phyloP scores from a whole-genome alignment of 169 alveolate genomes.

The Plasmodium sp. region DNA sequence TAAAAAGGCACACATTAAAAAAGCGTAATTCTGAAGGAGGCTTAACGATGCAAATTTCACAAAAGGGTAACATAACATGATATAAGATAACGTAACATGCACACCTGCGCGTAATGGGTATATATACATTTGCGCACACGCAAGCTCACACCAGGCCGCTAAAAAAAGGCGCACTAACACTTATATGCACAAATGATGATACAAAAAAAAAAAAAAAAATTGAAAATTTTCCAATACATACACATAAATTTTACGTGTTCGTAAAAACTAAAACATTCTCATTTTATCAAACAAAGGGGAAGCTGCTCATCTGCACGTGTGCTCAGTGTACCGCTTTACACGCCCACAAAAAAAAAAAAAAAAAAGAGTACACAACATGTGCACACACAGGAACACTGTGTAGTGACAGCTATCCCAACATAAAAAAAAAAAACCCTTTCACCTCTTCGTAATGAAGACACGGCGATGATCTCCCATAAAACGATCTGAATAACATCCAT shows the following conservation, averaged over 20 bases:
- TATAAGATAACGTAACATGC: background rate
- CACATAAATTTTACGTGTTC: background rate
- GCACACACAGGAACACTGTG: background rate
- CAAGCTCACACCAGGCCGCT: background rate
- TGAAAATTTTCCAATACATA: conserved; percentile 12
- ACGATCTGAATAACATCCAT: background rate
- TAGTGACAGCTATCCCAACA: background rate
- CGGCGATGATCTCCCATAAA: background rate
- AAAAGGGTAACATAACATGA: background rate
- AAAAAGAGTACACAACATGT: background rate
- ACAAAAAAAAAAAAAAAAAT: conserved; percentile 34
- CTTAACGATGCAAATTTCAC: background rate
- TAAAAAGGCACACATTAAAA: background rate
- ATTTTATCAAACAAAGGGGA: background rate
- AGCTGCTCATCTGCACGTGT: background rate
- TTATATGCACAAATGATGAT: background rate
- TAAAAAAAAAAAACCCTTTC: background rate
- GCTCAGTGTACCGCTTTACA: background rate
- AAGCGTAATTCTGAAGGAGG: background rate
- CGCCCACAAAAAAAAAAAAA: background rate
- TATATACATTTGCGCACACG: background rate
- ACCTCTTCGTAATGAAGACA: background rate
- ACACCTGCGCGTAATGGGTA: background rate
- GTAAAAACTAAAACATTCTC: background rate
- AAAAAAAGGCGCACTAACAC: background rate